phyloP scores from a whole-genome alignment of 441 rosid genomes.

The Corymbia citriodora region DNA sequence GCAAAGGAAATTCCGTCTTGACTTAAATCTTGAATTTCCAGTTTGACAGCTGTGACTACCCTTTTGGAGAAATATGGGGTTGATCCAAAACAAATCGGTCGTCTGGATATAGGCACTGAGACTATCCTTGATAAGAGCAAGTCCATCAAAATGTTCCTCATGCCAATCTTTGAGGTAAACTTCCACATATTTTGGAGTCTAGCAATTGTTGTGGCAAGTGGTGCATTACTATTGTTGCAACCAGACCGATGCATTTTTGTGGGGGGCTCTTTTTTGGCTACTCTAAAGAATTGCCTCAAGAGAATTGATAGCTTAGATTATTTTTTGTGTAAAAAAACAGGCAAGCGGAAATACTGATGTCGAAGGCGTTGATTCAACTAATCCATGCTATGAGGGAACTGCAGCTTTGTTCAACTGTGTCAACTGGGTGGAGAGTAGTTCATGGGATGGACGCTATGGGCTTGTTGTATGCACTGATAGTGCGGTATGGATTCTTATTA shows the following conservation, averaged over 20 bases:
- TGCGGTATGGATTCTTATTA: slow-evolving; percentile 49
- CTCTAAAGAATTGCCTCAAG: background rate
- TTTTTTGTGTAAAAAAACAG: slow-evolving; percentile 28
- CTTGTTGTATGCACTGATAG: slow-evolving; percentile 93
- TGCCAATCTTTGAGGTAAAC: slow-evolving; percentile 96
- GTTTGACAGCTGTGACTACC: slow-evolving; percentile 78
- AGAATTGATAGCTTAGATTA: background rate
- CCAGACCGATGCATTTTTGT: background rate
- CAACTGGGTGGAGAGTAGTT: slow-evolving; percentile 95
- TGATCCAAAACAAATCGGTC: slow-evolving; percentile 91
- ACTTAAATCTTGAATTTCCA: slow-evolving; percentile 17
- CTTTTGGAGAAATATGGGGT: slow-evolving; percentile 82
- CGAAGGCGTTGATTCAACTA: slow-evolving; percentile 96
- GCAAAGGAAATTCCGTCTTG: background rate
- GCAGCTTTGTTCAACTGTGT: slow-evolving; percentile 95
- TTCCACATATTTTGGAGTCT: background rate
- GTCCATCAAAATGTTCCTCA: slow-evolving; percentile 96
- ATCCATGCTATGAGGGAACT: slow-evolving; percentile 98
- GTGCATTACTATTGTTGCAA: background rate
- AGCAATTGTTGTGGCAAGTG: background rate
- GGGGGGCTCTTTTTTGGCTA: background rate
- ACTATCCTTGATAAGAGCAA: slow-evolving; percentile 98
- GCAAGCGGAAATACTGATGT: slow-evolving; percentile 88
- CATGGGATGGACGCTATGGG: slow-evolving; percentile 99
- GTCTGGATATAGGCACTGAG: slow-evolving; percentile 96